Evolutionary conservation across 129 eudicot genomes (phyloP).

Genomic region (Lonicera japonica): DNA sequence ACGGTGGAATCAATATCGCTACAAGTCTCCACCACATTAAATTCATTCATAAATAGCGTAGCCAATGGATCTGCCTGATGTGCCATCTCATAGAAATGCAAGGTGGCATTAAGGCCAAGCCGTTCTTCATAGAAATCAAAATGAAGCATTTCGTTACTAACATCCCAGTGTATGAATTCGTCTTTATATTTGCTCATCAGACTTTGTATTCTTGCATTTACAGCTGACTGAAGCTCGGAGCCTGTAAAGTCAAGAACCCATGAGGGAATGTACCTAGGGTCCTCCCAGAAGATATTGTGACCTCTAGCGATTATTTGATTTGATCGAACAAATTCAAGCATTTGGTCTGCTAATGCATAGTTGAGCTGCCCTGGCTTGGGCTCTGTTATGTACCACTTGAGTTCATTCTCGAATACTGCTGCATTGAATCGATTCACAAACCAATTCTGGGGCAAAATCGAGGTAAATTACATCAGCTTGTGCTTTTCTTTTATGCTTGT

Average conservation of each 20-base stretch:
- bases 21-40: not conserved
- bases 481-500: too few species aligned
- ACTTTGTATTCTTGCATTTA: constrained; percentile 27
- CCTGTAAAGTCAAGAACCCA: constrained; percentile 34
- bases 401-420: constrained; percentile 53
- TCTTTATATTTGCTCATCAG: constrained; percentile 2
- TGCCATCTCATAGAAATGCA: not conserved
- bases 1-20: not conserved
- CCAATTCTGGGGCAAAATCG: constrained; percentile 29
- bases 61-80: not conserved
- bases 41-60: constrained; percentile 9
- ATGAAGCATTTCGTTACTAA: constrained; percentile 7
- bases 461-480: not conserved
- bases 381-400: constrained; percentile 49
- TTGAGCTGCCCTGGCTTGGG: constrained; percentile 25
- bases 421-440: constrained; percentile 47
- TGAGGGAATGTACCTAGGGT: constrained; percentile 29
- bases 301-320: constrained; percentile 31
- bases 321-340: constrained; percentile 36
- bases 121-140: not conserved
- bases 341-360: constrained; percentile 36
- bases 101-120: constrained; percentile 3
- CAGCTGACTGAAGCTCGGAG: constrained; percentile 24
- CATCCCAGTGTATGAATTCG: constrained; percentile 9
- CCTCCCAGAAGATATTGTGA: constrained; percentile 57